These are phyloP conservation scores for Suillus lakei DNA, from an alignment of 768 basidiomycete species.

Conservation along the genomic window DNA sequence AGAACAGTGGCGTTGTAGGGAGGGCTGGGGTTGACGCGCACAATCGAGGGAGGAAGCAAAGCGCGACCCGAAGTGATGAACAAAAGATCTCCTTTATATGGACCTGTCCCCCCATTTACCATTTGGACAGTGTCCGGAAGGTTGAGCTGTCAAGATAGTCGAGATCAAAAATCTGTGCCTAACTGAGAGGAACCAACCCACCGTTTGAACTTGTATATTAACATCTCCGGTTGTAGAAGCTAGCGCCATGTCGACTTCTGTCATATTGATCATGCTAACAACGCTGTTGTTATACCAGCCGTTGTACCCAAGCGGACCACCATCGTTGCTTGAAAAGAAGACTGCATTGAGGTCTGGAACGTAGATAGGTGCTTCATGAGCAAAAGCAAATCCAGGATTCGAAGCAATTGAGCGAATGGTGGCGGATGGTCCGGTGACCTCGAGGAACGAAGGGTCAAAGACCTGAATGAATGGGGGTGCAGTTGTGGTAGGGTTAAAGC, in stretches of 20 bases:
- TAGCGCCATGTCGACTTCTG: slow-evolving; percentile 54
- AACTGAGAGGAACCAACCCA: slow-evolving; percentile 18
- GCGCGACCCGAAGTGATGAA: slow-evolving; percentile 72
- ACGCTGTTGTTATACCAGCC: slow-evolving; percentile 67
- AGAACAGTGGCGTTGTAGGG: slow-evolving; percentile 73
- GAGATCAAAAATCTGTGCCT: not conserved
- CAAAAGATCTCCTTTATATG: slow-evolving; percentile 60
- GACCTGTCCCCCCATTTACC: slow-evolving; percentile 75
- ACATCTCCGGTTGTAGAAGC: slow-evolving; percentile 40
- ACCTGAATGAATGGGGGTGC: slow-evolving; percentile 64
- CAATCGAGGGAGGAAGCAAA: slow-evolving; percentile 61
- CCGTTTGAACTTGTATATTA: slow-evolving; percentile 54
- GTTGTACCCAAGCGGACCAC: slow-evolving; percentile 65
- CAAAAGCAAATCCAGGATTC: slow-evolving; percentile 67
- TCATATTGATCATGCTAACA: slow-evolving; percentile 65
- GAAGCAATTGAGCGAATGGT: slow-evolving; percentile 63
- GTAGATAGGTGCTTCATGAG: slow-evolving; percentile 81
- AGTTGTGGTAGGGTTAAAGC: slow-evolving; percentile 66
- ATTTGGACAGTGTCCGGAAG: slow-evolving; percentile 65
- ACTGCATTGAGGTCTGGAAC: slow-evolving; percentile 69
- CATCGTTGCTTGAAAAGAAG: slow-evolving; percentile 74
- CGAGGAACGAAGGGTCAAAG: slow-evolving; percentile 58
- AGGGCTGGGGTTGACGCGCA: slow-evolving; percentile 62
- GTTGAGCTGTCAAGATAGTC: slow-evolving; percentile 48
- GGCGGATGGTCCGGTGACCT: slow-evolving; percentile 60